A percentile compares a stretch with the other conserved stretches of the same genome.
Conservation (phyloP, 148 eudicot genomes). For the Tetragonia tetragonoides region DNA sequence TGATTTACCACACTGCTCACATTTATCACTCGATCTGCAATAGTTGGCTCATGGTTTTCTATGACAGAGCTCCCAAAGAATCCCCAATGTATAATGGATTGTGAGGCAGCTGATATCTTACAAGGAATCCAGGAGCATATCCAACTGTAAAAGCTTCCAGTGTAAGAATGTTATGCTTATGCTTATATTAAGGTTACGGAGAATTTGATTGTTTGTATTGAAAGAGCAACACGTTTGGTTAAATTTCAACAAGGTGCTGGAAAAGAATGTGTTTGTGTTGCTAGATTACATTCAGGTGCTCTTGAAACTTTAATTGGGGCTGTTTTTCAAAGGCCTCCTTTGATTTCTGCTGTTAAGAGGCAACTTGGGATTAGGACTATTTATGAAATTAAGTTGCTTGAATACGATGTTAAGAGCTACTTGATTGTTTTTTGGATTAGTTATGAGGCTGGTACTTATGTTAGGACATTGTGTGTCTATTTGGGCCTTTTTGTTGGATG, state of each 20-base stretch:
- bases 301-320: too few relatives aligned
- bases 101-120: conserved; percentile 85
- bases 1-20: not conserved
- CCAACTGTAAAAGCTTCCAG: conserved; percentile 79
- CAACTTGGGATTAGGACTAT: too few relatives aligned
- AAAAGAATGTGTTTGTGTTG: conserved; percentile 87
- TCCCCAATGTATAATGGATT: conserved; percentile 74
- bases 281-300: too few relatives aligned
- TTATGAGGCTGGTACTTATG: too few relatives aligned
- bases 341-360: too few relatives aligned
- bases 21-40: not conserved
- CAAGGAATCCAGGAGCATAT: conserved; percentile 90
- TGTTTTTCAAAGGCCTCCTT: too few relatives aligned
- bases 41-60: not conserved
- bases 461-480: too few relatives aligned
- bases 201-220: conserved; percentile 22
- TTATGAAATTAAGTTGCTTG: too few relatives aligned
- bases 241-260: conserved; percentile 96
- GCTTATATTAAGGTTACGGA: conserved; percentile 25
- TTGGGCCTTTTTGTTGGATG: too few relatives aligned
- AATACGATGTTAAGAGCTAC: too few relatives aligned
- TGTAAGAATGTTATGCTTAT: conserved; percentile 41
- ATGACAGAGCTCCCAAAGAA: conserved; percentile 64
- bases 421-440: too few relatives aligned
- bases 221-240: conserved; percentile 79